A percentile compares a stretch with the other conserved stretches of the same genome.
Conservation (phyloP, 1,284 basidiomycete species). For the Boletus sp. region DNA sequence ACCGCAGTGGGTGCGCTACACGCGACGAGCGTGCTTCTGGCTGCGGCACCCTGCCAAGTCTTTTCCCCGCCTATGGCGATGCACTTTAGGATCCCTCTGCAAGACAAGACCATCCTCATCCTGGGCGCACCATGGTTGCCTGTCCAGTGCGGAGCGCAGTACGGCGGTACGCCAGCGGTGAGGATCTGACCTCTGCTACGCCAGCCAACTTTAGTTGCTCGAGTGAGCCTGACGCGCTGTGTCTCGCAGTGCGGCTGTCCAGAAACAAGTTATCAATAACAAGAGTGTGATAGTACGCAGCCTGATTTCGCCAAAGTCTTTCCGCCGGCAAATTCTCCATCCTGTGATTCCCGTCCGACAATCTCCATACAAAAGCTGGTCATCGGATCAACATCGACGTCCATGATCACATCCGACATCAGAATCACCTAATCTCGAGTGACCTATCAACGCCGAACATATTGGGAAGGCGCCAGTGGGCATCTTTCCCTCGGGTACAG, state of each 20-base stretch:
- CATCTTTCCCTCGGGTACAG: no score
- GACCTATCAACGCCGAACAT: no score
- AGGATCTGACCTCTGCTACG: background rate
- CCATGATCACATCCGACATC: no score
- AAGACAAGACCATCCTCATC: slow-evolving; percentile 23
- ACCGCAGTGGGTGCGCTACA: slow-evolving; percentile 26
- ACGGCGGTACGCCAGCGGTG: slow-evolving; percentile 2
- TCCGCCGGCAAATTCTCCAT: no score
- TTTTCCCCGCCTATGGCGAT: slow-evolving; percentile 23
- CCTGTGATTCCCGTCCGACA: no score
- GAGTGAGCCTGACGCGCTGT: background rate
- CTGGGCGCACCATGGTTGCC: slow-evolving; percentile 16
- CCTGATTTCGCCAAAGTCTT: no score
- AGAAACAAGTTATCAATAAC: background rate
- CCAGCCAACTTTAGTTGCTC: background rate
- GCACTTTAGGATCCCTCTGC: slow-evolving; percentile 17
- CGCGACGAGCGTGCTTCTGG: slow-evolving; percentile 21
- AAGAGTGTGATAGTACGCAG: no score
- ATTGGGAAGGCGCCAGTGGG: no score
- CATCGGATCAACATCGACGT: no score
- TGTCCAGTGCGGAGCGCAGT: slow-evolving; percentile 4
- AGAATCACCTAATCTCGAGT: no score
- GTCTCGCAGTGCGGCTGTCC: background rate
- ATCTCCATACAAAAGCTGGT: no score
- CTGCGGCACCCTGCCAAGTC: slow-evolving; percentile 24